Evolutionary conservation across 116 monocot species (phyloP).

Genomic region (Posidonia oceanica): DNA sequence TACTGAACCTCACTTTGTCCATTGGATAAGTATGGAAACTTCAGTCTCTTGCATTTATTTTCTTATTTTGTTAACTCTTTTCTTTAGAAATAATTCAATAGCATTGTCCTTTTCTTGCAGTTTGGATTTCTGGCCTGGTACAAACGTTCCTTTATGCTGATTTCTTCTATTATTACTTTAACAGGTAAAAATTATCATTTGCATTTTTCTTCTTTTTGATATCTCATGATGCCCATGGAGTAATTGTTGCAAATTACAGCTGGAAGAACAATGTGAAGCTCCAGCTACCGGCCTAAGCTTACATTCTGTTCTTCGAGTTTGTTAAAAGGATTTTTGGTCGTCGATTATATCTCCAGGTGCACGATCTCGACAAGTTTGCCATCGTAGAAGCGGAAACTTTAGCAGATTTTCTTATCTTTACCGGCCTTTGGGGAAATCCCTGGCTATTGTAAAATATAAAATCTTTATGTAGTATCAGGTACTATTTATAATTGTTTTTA

Average conservation of each 20-base stretch:
- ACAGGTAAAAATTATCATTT: conserved; percentile 16
- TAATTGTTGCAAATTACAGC: conserved; percentile 15
- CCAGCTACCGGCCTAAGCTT: conserved; percentile 32
- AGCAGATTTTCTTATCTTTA: no score
- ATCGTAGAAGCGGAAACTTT: no score
- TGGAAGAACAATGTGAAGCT: conserved; percentile 58
- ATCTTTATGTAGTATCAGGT: no score
- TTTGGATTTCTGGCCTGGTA: conserved; percentile 41
- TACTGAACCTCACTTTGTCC: conserved; percentile 36
- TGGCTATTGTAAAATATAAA: no score
- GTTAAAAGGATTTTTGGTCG: no score
- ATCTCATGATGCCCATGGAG: not conserved
- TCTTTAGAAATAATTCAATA: no score
- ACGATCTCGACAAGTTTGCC: no score
- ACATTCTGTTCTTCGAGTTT: not conserved
- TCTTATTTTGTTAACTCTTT: no score
- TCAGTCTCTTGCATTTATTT: no score
- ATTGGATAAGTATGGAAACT: conserved; percentile 46
- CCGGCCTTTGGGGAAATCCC: no score
- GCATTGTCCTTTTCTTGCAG: conserved; percentile 11
- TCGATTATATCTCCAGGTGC: no score
- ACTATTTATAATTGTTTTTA: no score
- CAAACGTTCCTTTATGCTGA: conserved; percentile 46
- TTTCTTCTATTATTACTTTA: conserved; percentile 51
- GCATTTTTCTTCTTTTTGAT: not conserved